Percentiles rank a stretch among this genome's conserved stretches.
These are phyloP conservation scores for Beauveria scarabaeidicola DNA, from an alignment of 2,329 filamentous ascomycete genomes.

Conservation along the genomic window DNA sequence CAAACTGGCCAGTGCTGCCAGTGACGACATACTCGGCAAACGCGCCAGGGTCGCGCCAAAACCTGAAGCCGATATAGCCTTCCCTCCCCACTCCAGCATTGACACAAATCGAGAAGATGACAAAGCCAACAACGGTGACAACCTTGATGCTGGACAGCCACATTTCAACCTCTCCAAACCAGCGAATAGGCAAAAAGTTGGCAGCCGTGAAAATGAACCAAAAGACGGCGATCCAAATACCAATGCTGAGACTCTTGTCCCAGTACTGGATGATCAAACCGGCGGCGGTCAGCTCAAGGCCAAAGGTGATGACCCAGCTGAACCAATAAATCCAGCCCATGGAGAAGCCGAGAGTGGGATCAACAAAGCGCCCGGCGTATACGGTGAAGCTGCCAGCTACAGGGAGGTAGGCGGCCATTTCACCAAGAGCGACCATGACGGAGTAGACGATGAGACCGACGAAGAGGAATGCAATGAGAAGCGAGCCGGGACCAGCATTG, in stretches of 20 bases:
- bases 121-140: constrained; percentile 63
- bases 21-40: constrained; percentile 53
- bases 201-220: constrained; percentile 59
- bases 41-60: constrained; percentile 61
- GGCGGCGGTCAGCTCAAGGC: constrained; percentile 63
- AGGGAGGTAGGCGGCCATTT: constrained; percentile 73
- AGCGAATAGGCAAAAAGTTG: constrained; percentile 64
- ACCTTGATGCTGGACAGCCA: constrained; percentile 74
- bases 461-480: constrained; percentile 60
- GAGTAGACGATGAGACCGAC: constrained; percentile 66
- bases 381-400: constrained; percentile 68
- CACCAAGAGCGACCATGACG: constrained; percentile 61
- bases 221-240: constrained; percentile 66
- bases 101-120: constrained; percentile 68
- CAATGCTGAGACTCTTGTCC: constrained; percentile 53
- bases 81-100: constrained; percentile 61
- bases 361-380: constrained; percentile 67
- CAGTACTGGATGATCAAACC: constrained; percentile 72
- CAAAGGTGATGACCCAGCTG: constrained; percentile 64
- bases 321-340: constrained; percentile 85
- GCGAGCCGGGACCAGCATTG: constrained; percentile 55
- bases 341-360: constrained; percentile 63
- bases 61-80: constrained; percentile 65
- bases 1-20: constrained; percentile 50
- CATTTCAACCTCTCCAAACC: constrained; percentile 72